Evolutionary conservation across 306 rosid species (phyloP).

Genomic region (Arachis hypogaea): DNA sequence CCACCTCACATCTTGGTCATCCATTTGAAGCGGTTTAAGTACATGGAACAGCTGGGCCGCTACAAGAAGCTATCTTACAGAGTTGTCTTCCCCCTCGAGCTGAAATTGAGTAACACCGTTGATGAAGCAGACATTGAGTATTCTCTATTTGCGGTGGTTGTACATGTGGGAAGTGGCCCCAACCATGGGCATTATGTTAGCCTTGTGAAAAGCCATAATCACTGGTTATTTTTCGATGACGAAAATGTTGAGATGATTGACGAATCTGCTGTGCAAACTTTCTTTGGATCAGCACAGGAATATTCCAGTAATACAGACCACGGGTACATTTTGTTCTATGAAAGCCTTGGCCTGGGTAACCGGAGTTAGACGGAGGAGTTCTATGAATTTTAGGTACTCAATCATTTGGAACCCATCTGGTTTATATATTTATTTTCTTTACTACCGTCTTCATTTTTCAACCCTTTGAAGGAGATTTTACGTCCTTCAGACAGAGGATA

Average conservation of each 20-base stretch:
- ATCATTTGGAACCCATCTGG: constrained; percentile 48
- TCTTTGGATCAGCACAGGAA: constrained; percentile 99
- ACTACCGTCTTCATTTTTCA: constrained; percentile 42
- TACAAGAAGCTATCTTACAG: constrained; percentile 92
- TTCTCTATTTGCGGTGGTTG: constrained; percentile 95
- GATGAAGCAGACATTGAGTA: constrained; percentile 90
- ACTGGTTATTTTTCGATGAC: constrained; percentile 98
- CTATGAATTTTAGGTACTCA: constrained; percentile 51
- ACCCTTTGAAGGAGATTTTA: constrained; percentile 75
- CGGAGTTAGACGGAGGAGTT: constrained; percentile 56
- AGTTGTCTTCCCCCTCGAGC: constrained; percentile 95
- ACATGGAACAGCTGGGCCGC: constrained; percentile 96
- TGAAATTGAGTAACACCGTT: constrained; percentile 90
- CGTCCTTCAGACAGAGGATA: constrained; percentile 52
- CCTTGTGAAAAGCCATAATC: constrained; percentile 99
- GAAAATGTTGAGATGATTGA: constrained; percentile 99
- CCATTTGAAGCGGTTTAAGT: constrained; percentile 97
- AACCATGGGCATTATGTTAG: constrained; percentile 98
- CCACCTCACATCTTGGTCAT: constrained; percentile 94
- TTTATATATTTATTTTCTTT: constrained; percentile 51
- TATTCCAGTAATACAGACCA: constrained; percentile 95
- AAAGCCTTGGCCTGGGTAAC: constrained; percentile 74
- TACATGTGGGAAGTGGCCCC: constrained; percentile 97
- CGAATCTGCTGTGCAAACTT: constrained; percentile 96
- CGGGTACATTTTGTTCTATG: constrained; percentile 96